Base-by-base conservation (phyloP, 768 basidiomycete genomes). In the Leccinum imitatum region DNA sequence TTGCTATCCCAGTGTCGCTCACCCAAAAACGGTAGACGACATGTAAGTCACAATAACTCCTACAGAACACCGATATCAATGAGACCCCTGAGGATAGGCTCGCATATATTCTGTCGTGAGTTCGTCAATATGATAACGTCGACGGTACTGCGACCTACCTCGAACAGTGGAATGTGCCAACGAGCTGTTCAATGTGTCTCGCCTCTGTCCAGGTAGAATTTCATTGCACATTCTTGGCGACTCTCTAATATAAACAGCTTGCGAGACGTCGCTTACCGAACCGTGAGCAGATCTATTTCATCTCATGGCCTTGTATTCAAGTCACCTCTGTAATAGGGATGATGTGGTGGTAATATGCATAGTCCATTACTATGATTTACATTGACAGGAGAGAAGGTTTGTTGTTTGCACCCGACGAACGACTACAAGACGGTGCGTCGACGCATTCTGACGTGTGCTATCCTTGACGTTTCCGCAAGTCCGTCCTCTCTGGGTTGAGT, bases 351-450 rank as follows among this genome's bases (percentile, higher is more conserved):
- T 87, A 70, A 75, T 75, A 6, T 30, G 10, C 35, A 25, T 37
- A 61, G 30, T 39, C 27, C 21, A 35, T 9, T 44, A 14, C 48
- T 19, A 23, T 41, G 41, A 21, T 27, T 33, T 7, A 59, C 21
- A 31, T 56, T 66, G 50, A 62, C 59, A 15, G 30, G 15, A 52
- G 53, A 35, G 9, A 63, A 92, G 89, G 85, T 92, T 27, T 91
- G 87, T 75, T 91, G 90, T 3, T 75, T 94, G 17, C 88, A 90
- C 66, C 92, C 92, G 0, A 87, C 91, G 4, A 94, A 94, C 69
- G 92, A 94, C 73, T 94, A 93, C 75, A 94, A 93, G 77, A 94
- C 92, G 53, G 92, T 89, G 74, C 79, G 79, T 80, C 76, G 73
- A 76, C 70, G 59, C 61, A 31, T 50, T 21, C 50, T 57, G 44